These are phyloP conservation scores for Crepidotus variabilis DNA, from an alignment of 768 basidiomycete species.

Conservation along the genomic window DNA sequence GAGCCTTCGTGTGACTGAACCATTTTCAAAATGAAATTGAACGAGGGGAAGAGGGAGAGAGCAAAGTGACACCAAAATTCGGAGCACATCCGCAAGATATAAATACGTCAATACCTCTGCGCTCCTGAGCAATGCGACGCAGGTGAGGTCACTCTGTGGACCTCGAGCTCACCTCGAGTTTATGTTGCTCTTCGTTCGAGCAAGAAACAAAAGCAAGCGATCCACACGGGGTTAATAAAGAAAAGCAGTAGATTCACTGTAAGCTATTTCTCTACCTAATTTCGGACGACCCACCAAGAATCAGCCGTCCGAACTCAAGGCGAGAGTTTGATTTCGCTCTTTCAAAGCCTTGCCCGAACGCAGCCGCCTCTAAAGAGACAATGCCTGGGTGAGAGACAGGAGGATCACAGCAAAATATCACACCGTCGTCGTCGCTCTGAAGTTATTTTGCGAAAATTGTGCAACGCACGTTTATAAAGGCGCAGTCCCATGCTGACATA, in stretches of 20 bases:
- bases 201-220: too few species aligned
- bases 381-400: slow-evolving; percentile 70
- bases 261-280: slow-evolving; percentile 74
- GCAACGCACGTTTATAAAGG: slow-evolving; percentile 9
- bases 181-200: slow-evolving; percentile 10
- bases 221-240: slow-evolving; percentile 13
- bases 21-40: slow-evolving; percentile 14
- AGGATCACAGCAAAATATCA: slow-evolving; percentile 35
- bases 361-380: slow-evolving; percentile 21
- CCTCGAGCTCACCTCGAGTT: slow-evolving; percentile 16
- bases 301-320: slow-evolving; percentile 78
- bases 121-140: slow-evolving; percentile 12
- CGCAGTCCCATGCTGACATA: slow-evolving; percentile 37
- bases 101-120: slow-evolving; percentile 10
- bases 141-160: slow-evolving; percentile 10
- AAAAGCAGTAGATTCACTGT: slow-evolving; percentile 5
- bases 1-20: slow-evolving; percentile 17
- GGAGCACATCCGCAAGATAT: slow-evolving; percentile 14
- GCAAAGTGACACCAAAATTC: slow-evolving; percentile 20
- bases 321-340: slow-evolving; percentile 51
- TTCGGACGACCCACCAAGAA: slow-evolving; percentile 60
- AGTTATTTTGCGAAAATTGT: slow-evolving; percentile 17
- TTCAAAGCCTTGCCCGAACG: slow-evolving; percentile 52
- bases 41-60: slow-evolving; percentile 5
- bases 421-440: slow-evolving; percentile 84